Evolutionary conservation across 345 rosid species (phyloP).

Genomic region (Cardamine resedifolia): DNA sequence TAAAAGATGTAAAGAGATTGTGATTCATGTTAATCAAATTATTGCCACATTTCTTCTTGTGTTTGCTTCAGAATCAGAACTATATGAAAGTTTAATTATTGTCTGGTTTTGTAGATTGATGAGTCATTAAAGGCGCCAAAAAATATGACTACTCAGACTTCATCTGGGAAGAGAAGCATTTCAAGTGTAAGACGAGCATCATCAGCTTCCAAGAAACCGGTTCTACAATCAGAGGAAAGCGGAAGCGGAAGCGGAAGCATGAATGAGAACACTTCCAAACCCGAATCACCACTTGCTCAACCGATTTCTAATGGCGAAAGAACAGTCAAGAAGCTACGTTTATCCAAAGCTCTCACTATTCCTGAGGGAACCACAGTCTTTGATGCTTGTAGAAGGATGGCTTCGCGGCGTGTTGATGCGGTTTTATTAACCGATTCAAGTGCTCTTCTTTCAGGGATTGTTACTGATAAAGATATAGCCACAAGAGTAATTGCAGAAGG

Average conservation of each 20-base stretch:
- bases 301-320: constrained; percentile 54
- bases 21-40: not conserved
- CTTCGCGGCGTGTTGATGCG: constrained; percentile 81
- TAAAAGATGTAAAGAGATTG: not conserved
- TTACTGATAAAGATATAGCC: constrained; percentile 88
- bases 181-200: constrained; percentile 16
- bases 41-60: not conserved
- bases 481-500: constrained; percentile 90
- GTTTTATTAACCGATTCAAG: constrained; percentile 82
- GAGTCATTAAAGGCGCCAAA: not conserved
- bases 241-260: constrained; percentile 9
- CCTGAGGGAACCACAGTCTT: constrained; percentile 90
- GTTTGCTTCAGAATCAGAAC: not conserved
- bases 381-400: constrained; percentile 92
- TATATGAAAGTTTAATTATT: not conserved
- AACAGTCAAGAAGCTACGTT: constrained; percentile 85
- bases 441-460: constrained; percentile 91
- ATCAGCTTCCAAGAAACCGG: constrained; percentile 37
- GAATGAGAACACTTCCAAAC: constrained; percentile 18
- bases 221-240: constrained; percentile 29
- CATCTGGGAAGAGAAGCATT: constrained; percentile 36
- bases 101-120: constrained; percentile 17
- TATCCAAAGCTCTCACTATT: constrained; percentile 92
- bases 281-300: constrained; percentile 25
- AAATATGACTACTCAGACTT: constrained; percentile 18